phyloP scores from a whole-genome alignment of 2,329 filamentous ascomycete genomes.

The Ophiocordyceps camponoti-rufipedis region DNA sequence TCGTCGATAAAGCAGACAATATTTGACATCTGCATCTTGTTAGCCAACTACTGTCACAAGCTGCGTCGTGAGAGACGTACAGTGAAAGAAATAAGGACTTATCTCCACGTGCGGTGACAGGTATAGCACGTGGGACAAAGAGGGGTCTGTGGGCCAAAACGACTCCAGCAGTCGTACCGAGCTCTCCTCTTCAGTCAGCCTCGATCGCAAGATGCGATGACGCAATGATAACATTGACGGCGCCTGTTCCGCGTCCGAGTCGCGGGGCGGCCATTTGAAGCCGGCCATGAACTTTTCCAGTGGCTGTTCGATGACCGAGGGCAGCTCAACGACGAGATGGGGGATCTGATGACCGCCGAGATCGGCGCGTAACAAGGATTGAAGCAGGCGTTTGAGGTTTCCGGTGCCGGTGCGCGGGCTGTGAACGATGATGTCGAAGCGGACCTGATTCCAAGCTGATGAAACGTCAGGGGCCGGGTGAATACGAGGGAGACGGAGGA shows the following conservation, averaged over 20 bases:
- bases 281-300: slow-evolving; percentile 42
- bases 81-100: slow-evolving; percentile 68
- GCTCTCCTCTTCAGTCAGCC: slow-evolving; percentile 48
- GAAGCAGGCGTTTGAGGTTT: slow-evolving; percentile 56
- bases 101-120: slow-evolving; percentile 69
- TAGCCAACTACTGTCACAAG: slow-evolving; percentile 2
- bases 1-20: slow-evolving; percentile 55
- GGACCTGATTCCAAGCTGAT: slow-evolving; percentile 58
- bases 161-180: slow-evolving; percentile 66
- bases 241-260: slow-evolving; percentile 17
- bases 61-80: slow-evolving; percentile 16
- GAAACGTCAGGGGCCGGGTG: slow-evolving; percentile 4
- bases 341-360: slow-evolving; percentile 53
- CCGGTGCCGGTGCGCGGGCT: slow-evolving; percentile 53
- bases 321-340: slow-evolving; percentile 71
- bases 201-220: slow-evolving; percentile 48
- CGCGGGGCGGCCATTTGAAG: slow-evolving; percentile 48
- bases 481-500: neutral
- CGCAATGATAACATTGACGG: slow-evolving; percentile 48
- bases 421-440: slow-evolving; percentile 70
- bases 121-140: slow-evolving; percentile 59
- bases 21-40: slow-evolving; percentile 45
- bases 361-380: slow-evolving; percentile 58
- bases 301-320: slow-evolving; percentile 46
- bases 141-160: slow-evolving; percentile 57